These are phyloP conservation scores for Candolleomyces aberdarensis DNA, from an alignment of 768 basidiomycete genomes.

Conservation along the genomic window DNA sequence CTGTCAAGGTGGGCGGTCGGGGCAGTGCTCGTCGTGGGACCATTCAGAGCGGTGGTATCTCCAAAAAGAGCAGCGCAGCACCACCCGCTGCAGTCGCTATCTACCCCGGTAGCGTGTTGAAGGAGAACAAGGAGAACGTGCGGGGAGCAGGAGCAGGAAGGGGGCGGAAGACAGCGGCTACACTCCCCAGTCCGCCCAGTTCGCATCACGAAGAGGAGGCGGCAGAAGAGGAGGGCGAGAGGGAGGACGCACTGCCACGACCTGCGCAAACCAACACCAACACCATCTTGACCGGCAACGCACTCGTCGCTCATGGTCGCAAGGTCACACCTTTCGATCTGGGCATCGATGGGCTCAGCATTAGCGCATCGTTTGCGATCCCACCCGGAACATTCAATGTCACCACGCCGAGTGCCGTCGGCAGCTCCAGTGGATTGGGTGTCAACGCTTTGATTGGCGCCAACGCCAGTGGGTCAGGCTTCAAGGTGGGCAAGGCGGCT, in stretches of 20 bases:
- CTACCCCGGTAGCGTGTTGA: neutral
- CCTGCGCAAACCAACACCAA: neutral
- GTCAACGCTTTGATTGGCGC: neutral
- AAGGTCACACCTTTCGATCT: neutral
- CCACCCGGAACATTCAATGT: neutral
- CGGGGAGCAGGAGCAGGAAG: neutral
- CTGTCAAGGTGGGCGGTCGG: constrained; percentile 57
- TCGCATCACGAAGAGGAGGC: neutral
- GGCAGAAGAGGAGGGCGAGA: neutral
- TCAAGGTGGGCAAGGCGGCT: constrained; percentile 2
- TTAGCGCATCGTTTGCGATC: neutral
- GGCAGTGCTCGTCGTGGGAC: constrained; percentile 63
- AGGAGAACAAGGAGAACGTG: neutral
- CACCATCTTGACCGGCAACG: neutral
- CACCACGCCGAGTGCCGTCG: neutral
- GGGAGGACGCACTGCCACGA: neutral
- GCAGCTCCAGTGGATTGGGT: neutral
- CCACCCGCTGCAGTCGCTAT: constrained; percentile 6
- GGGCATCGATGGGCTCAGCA: neutral
- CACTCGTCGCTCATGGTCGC: neutral
- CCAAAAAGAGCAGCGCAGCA: constrained; percentile 47
- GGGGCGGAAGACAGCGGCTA: constrained; percentile 12
- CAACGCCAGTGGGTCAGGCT: neutral
- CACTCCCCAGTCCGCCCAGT: constrained; percentile 5
- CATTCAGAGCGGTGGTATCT: constrained; percentile 70